These are phyloP conservation scores for Camellia lanceoleosa DNA, from an alignment of 148 eudicot species.

Conservation along the genomic window DNA sequence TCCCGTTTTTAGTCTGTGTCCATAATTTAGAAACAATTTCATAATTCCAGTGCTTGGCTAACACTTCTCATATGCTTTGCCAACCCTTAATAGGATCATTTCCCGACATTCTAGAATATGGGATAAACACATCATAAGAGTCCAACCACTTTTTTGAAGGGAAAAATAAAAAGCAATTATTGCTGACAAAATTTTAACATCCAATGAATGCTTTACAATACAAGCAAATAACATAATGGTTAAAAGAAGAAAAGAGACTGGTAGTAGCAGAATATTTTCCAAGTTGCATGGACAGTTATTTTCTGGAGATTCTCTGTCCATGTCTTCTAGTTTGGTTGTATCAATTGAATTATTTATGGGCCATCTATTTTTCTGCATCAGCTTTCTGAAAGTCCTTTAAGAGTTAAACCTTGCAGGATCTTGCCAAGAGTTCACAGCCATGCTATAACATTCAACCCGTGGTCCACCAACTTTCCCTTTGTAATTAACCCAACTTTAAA, in stretches of 20 bases:
- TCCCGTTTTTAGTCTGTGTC: background rate
- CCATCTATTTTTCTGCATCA: background rate
- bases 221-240: background rate
- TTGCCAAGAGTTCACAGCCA: background rate
- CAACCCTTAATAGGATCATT: background rate
- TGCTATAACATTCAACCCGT: background rate
- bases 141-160: background rate
- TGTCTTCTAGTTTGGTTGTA: background rate
- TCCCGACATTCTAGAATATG: background rate
- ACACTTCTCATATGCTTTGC: slow-evolving; percentile 1
- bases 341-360: background rate
- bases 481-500: no score
- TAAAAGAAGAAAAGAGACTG: background rate
- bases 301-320: background rate
- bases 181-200: background rate
- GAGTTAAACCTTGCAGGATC: no score
- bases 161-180: background rate
- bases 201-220: background rate
- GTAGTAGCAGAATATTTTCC: background rate
- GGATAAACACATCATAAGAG: background rate
- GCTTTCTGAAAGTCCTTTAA: background rate
- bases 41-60: background rate
- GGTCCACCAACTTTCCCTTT: background rate
- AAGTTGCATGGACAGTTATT: no score
- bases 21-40: background rate